Conservation (phyloP, 208 protist species). For the Angomonas ambiguus region DNA sequence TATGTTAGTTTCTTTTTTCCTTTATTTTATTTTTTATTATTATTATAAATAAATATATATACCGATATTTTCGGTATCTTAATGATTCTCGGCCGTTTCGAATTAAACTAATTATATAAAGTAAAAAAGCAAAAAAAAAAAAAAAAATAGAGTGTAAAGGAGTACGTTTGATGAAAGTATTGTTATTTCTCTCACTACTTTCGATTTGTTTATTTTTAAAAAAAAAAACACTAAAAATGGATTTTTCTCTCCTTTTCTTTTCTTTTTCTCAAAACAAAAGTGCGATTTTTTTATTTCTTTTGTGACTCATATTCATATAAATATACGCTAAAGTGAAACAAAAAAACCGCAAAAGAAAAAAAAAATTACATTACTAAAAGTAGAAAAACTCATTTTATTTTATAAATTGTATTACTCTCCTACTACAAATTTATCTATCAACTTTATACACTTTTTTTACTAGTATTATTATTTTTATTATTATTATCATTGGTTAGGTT, state of each 20-base stretch:
- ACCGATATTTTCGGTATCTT: background rate
- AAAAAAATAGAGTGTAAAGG: background rate
- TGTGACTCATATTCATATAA: background rate
- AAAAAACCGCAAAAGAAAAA: background rate
- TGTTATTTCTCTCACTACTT: constrained; percentile 9
- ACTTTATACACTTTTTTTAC: too few species aligned
- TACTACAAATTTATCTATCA: too few species aligned
- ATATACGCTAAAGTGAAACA: background rate
- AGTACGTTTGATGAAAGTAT: constrained; percentile 3
- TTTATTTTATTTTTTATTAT: too few species aligned
- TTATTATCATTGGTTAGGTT: too few species aligned
- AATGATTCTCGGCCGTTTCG: too few species aligned
- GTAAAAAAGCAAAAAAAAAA: constrained; percentile 7
- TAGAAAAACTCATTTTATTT: too few species aligned
- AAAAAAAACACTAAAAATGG: background rate
- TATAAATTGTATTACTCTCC: too few species aligned
- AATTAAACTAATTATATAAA: too few species aligned
- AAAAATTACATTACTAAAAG: background rate
- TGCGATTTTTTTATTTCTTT: constrained; percentile 17
- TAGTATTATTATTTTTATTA: too few species aligned
- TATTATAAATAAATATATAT: background rate
- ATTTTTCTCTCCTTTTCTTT: constrained; percentile 8
- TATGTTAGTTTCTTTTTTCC: too few species aligned
- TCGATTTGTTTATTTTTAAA: constrained; percentile 15
- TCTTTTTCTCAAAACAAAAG: too few species aligned